phyloP scores from a whole-genome alignment of 2,329 filamentous ascomycete species.

The Monilinia polystroma region DNA sequence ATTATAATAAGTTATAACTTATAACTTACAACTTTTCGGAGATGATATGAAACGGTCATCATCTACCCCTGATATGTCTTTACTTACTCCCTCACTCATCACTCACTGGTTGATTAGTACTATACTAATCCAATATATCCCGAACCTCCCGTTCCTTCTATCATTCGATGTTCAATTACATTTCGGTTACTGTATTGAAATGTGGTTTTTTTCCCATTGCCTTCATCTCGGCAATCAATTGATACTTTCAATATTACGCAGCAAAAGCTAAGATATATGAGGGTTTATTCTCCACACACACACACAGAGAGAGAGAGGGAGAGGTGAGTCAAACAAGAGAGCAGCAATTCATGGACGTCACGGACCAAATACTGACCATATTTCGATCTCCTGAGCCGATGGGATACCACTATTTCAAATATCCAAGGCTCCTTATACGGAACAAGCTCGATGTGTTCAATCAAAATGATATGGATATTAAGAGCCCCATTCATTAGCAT shows the following conservation, averaged over 20 bases:
- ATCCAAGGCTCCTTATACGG: constrained; percentile 1
- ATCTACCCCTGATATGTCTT: constrained; percentile 11
- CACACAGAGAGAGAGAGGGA: too few species aligned
- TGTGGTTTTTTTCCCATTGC: background rate
- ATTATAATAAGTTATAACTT: too few species aligned
- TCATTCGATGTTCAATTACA: constrained; percentile 5
- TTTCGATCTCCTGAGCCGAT: background rate
- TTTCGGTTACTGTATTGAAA: constrained; percentile 3
- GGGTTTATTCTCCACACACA: background rate
- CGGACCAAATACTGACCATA: constrained; percentile 8
- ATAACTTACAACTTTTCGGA: background rate
- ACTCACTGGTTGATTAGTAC: background rate
- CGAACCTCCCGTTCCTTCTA: background rate
- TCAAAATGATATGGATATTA: background rate
- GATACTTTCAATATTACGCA: constrained; percentile 11
- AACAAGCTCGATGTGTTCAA: background rate
- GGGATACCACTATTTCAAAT: background rate
- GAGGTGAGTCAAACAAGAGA: background rate
- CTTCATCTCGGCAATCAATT: constrained; percentile 11
- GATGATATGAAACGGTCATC: constrained; percentile 2
- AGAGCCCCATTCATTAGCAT: background rate
- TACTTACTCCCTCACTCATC: background rate
- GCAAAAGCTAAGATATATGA: background rate
- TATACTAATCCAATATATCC: background rate
- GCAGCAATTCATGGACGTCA: constrained; percentile 4